A percentile compares a stretch with the other conserved stretches of the same genome.
Evolutionary conservation across 192 early-diverging fungal species (phyloP).

Genomic region (Coemansia sp.): DNA sequence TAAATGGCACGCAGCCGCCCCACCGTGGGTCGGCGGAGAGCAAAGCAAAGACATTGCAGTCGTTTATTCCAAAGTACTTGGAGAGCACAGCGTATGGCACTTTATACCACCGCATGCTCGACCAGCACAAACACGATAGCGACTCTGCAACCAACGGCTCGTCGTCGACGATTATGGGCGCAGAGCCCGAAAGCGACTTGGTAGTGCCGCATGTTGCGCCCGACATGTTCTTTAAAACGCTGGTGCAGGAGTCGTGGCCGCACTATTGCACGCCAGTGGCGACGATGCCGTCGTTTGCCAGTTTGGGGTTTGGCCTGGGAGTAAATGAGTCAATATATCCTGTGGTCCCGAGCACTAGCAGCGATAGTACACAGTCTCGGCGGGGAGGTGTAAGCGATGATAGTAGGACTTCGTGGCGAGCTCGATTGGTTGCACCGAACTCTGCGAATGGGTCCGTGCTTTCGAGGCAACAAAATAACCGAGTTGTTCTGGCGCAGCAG

Average conservation of each 20-base stretch:
- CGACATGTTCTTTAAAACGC: conserved; percentile 42
- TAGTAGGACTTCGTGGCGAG: neutral
- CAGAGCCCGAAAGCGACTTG: conserved; percentile 1
- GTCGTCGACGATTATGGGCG: neutral
- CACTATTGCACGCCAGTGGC: conserved; percentile 49
- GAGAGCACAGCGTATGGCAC: conserved; percentile 39
- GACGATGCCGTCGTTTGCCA: conserved; percentile 27
- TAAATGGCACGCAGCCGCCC: conserved; percentile 2
- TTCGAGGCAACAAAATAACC: neutral
- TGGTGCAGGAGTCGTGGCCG: conserved; percentile 51
- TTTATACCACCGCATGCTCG: conserved; percentile 8
- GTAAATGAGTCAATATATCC: neutral
- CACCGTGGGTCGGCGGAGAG: neutral
- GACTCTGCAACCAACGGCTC: neutral
- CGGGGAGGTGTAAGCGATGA: neutral
- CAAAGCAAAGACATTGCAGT: conserved; percentile 10
- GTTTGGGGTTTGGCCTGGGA: conserved; percentile 39
- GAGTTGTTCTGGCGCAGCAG: neutral
- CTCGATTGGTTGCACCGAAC: neutral
- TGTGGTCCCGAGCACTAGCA: neutral
- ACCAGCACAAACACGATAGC: neutral
- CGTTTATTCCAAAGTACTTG: conserved; percentile 43
- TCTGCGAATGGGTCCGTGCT: neutral
- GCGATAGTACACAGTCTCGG: neutral
- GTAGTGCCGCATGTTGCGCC: conserved; percentile 21